These are phyloP conservation scores for Candida pini DNA, from an alignment of 805 yeast genomes.

Conservation along the genomic window DNA sequence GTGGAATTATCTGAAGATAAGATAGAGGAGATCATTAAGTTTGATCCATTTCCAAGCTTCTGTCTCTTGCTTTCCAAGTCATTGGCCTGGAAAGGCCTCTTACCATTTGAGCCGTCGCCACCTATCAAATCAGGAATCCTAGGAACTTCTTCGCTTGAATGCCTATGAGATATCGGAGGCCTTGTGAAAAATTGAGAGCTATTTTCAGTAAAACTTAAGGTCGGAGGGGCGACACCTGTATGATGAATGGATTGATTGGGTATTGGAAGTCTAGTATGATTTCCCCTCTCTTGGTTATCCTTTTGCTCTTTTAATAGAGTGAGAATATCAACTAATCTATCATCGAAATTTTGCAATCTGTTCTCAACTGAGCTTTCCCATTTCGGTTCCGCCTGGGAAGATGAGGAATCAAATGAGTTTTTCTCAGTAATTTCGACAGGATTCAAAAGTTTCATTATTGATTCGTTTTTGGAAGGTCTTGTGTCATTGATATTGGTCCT, in stretches of 20 bases:
- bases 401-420: no score
- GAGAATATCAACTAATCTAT: slow-evolving; percentile 34
- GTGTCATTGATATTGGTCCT: not conserved
- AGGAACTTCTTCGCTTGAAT: not conserved
- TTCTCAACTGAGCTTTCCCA: slow-evolving; percentile 36
- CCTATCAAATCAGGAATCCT: not conserved
- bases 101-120: not conserved
- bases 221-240: no score
- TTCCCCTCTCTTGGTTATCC: slow-evolving; percentile 3
- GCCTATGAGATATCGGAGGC: not conserved
- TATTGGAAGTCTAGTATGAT: not conserved
- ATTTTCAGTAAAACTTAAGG: not conserved
- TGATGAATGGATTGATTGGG: not conserved
- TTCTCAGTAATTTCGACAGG: no score
- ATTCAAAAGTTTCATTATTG: slow-evolving; percentile 10
- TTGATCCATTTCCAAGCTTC: not conserved
- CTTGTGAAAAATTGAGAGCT: slow-evolving; percentile 1
- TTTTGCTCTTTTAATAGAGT: slow-evolving; percentile 27
- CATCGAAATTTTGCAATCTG: slow-evolving; percentile 34
- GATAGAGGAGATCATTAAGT: not conserved
- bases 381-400: slow-evolving; percentile 1
- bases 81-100: not conserved
- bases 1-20: slow-evolving; percentile 1
- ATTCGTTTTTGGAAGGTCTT: not conserved
- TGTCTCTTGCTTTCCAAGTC: no score